Evolutionary conservation across 148 eudicot genomes (phyloP), one percentile per base, ranked within the genome.

Genomic region (Camellia lanceoleosa): DNA sequence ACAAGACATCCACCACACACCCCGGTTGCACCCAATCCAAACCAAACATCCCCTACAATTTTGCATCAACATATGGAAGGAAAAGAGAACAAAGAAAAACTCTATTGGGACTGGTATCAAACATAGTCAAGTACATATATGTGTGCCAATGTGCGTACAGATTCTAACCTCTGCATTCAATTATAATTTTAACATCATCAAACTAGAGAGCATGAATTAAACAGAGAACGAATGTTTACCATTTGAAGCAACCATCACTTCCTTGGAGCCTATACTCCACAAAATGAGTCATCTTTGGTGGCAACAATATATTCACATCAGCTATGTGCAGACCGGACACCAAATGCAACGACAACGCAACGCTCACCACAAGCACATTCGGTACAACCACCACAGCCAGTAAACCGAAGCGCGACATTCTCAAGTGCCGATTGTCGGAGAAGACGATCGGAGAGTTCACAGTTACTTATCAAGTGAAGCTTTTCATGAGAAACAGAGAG

Each of bases 181-280:
- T 23, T 68, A 0, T 43, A 16, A 7, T 19, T 16, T 19, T 8
- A 70, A 7, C 14, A n/a, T 54, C 9, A 10, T 54, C 10, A 47
- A n/a, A 7, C 55, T 70, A 30, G 9, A 47, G 16, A 42, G 2
- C 20, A 43, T 6, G 72, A 18, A 51, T 5, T 55, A 65, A 20
- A 54, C n/a, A n/a, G 16, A n/a, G n/a, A 3, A 16, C n/a, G 4
- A 55, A 10, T 43, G 1, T 3, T 19, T 84, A 92, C 98, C 98
- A 94, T 83, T 89, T 91, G 86, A 94, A 94, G 91, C 98, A 94
- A 67, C 97, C 98, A 81, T 91, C 97, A 79, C 83, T 86, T 15
- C 88, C 98, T 79, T 89, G 98, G 47, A 94, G 95, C 19, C 93
- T 87, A 58, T 91, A 91, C 87, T 94, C 93, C 55, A 94, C 97